These are phyloP conservation scores for Rosa multiflora DNA, from an alignment of 306 rosid genomes.

Conservation along the genomic window DNA sequence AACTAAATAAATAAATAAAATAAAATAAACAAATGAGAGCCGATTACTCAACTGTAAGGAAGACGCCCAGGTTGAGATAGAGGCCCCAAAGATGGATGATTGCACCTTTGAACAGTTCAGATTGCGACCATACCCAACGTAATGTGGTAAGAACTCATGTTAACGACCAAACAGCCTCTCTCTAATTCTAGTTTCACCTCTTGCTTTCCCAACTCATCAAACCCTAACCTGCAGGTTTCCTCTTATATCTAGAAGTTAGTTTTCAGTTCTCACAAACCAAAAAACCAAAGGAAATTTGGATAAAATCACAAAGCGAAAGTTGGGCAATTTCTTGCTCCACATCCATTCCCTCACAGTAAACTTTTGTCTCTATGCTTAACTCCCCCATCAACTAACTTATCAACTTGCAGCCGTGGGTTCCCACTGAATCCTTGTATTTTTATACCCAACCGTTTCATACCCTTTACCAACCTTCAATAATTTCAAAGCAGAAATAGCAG, in stretches of 20 bases:
- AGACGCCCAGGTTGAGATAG: constrained; percentile 48
- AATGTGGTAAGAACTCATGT: too few relatives aligned
- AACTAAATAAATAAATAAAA: not conserved
- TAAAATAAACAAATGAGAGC: not conserved
- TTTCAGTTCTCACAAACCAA: not conserved
- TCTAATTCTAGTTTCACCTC: too few relatives aligned
- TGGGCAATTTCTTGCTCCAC: too few relatives aligned
- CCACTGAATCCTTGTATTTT: constrained; percentile 38
- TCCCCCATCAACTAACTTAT: too few relatives aligned
- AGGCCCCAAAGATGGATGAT: constrained; percentile 52
- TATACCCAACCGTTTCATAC: constrained; percentile 34
- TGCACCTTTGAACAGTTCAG: constrained; percentile 38
- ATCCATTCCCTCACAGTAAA: too few relatives aligned
- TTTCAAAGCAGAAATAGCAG: too few relatives aligned
- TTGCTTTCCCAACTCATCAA: too few relatives aligned
- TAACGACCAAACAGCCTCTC: too few relatives aligned
- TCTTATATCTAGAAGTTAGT: too few relatives aligned
- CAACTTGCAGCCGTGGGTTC: constrained; percentile 21
- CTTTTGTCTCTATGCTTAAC: too few relatives aligned
- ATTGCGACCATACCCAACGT: constrained; percentile 36
- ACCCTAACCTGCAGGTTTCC: too few relatives aligned
- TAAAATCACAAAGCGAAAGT: too few relatives aligned
- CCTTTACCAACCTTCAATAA: not conserved
- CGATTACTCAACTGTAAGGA: constrained; percentile 60
- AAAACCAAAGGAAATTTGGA: constrained; percentile 12